Evolutionary conservation across 768 basidiomycete species (phyloP), one percentile per base, ranked within the genome.

Genomic region (Amanita pallidorosea): DNA sequence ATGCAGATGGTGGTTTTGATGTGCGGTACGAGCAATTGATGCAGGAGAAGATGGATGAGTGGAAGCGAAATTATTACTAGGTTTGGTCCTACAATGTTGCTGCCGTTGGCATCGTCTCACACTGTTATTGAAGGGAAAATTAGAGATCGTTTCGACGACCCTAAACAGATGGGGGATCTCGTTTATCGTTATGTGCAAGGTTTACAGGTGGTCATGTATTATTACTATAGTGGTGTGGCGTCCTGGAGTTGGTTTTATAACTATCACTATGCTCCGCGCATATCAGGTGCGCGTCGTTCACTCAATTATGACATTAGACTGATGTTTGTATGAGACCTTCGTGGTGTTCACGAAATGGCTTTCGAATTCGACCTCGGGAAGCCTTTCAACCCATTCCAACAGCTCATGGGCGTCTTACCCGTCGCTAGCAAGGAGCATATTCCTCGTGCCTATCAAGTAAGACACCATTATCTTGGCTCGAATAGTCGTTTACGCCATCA

Each of bases 181-280:
- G 74, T 79, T 11, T 93, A 75, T 61, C 77, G 80, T 52, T 99
- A 96, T 63, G 78, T 89, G 15, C 90, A 98, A 62, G 96, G 96
- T 1, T 67, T 99, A 54, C 96, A 99, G 61, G 98, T 95, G 96
- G 92, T 98, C 29, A 88, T 99, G 86, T 88, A 92, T 62, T 99
- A 99, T 65, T 99, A 99, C 64, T 98, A 97, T 65, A 81, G 87
- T 55, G 96, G 96, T 5, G 93, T 98, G 15, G 88, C 92, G 5
- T 94, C 91, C 13, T 99, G 96, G 96, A 79, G 89, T 18, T 98
- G 96, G 96, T 99, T 95, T 71, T 98, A 98, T 68, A 72, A 94
- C 65, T 98, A 97, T 64, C 95, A 99, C 63, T 99, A 94, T 64
- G 88, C 96, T 0, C 96, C 96, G 18, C 81, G 93, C 25, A 97